Evolutionary conservation across 768 basidiomycete species (phyloP).

Genomic region (Amanita molliuscula): DNA sequence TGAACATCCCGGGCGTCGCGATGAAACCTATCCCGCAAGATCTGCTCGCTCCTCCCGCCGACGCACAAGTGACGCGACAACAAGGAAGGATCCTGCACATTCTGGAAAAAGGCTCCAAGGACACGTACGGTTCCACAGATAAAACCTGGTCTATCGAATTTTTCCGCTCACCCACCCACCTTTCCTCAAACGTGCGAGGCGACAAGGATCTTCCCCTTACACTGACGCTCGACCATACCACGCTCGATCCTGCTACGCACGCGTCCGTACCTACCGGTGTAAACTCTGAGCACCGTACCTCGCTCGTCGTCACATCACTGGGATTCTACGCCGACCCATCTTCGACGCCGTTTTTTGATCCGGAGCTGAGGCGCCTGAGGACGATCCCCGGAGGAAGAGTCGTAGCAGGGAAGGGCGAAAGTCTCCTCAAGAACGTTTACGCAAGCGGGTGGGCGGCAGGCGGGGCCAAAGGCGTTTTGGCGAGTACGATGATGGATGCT

Average conservation of each 20-base stretch:
- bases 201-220: slow-evolving; percentile 10
- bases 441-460: slow-evolving; percentile 90
- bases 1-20: slow-evolving; percentile 48
- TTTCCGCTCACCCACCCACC: slow-evolving; percentile 56
- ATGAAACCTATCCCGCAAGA: slow-evolving; percentile 51
- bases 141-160: slow-evolving; percentile 81
- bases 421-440: slow-evolving; percentile 36
- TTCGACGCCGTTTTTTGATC: slow-evolving; percentile 41
- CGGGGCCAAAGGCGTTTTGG: slow-evolving; percentile 87
- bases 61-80: slow-evolving; percentile 37
- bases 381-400: slow-evolving; percentile 31
- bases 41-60: slow-evolving; percentile 24
- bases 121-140: slow-evolving; percentile 31
- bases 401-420: not conserved
- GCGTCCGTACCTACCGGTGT: slow-evolving; percentile 45
- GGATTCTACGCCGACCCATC: slow-evolving; percentile 70
- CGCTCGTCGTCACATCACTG: slow-evolving; percentile 78
- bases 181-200: slow-evolving; percentile 15
- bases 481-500: slow-evolving; percentile 88
- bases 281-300: slow-evolving; percentile 38
- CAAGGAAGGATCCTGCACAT: slow-evolving; percentile 60
- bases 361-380: slow-evolving; percentile 44
- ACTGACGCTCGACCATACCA: slow-evolving; percentile 54
- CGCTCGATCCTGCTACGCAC: slow-evolving; percentile 32
- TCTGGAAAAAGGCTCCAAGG: slow-evolving; percentile 52